Conservation (phyloP, 805 yeast genomes). For the Pichia occidentalis region DNA sequence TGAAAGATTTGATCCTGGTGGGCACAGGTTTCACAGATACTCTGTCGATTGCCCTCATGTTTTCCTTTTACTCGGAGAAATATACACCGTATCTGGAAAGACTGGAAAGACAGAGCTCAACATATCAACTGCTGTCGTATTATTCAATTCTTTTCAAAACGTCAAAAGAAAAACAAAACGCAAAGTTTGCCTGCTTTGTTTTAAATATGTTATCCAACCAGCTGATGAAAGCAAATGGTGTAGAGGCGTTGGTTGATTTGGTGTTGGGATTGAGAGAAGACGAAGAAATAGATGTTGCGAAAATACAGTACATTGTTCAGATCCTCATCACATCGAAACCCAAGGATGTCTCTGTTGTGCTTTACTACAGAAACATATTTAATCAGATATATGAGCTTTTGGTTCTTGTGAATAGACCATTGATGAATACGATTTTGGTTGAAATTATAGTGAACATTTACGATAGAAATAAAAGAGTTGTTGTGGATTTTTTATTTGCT, state of each 20-base stretch:
- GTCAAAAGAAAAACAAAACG: background rate
- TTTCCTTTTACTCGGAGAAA: constrained; percentile 28
- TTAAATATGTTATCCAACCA: constrained; percentile 45
- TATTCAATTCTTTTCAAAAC: constrained; percentile 43
- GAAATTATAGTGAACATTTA: constrained; percentile 49
- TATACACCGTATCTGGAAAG: constrained; percentile 4
- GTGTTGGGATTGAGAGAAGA: constrained; percentile 69
- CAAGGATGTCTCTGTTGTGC: constrained; percentile 33
- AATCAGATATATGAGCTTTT: constrained; percentile 56
- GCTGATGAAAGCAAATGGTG: constrained; percentile 51
- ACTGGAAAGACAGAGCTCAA: constrained; percentile 44
- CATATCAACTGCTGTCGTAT: constrained; percentile 58
- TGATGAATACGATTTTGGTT: constrained; percentile 49
- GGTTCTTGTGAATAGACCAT: constrained; percentile 53
- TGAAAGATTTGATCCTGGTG: constrained; percentile 45
- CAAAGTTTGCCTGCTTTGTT: constrained; percentile 38
- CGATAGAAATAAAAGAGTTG: constrained; percentile 41
- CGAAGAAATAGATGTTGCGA: constrained; percentile 60
- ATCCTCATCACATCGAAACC: constrained; percentile 62
- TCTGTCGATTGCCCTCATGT: constrained; percentile 40
- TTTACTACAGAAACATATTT: constrained; percentile 56
- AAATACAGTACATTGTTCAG: constrained; percentile 59
- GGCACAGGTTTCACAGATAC: constrained; percentile 67
- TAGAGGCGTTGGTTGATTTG: constrained; percentile 67
- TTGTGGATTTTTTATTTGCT: constrained; percentile 52